Conservation (phyloP, 2,329 filamentous ascomycete genomes). For the Phialophora expanda region DNA sequence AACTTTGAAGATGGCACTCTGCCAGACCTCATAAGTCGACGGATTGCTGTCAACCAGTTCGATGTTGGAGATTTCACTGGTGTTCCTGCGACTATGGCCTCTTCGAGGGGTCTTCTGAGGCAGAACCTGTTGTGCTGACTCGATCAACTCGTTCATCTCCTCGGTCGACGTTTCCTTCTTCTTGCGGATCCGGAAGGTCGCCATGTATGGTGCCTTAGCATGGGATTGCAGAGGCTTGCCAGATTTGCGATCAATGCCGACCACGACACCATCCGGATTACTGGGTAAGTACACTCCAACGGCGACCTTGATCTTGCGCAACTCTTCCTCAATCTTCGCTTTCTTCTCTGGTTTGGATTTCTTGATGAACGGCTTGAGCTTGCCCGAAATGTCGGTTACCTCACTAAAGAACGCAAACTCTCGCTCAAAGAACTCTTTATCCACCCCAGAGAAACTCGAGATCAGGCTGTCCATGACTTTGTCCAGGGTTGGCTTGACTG, state of each 20-base stretch:
- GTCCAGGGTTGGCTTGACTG: slow-evolving; percentile 91
- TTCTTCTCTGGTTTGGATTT: slow-evolving; percentile 95
- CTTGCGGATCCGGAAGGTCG: slow-evolving; percentile 95
- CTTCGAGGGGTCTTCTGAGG: slow-evolving; percentile 40
- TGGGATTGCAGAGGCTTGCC: slow-evolving; percentile 97
- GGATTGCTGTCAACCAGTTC: slow-evolving; percentile 35
- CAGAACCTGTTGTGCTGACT: slow-evolving; percentile 48
- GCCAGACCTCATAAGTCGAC: slow-evolving; percentile 87
- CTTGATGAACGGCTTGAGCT: slow-evolving; percentile 91
- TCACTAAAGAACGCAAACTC: slow-evolving; percentile 99
- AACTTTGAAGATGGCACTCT: slow-evolving; percentile 99
- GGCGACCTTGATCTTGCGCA: slow-evolving; percentile 95
- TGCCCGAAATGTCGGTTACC: slow-evolving; percentile 93
- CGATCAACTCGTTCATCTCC: slow-evolving; percentile 59
- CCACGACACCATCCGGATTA: slow-evolving; percentile 95
- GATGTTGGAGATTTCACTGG: slow-evolving; percentile 33
- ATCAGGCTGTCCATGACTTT: slow-evolving; percentile 85
- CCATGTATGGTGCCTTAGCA: slow-evolving; percentile 98
- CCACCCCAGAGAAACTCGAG: slow-evolving; percentile 75
- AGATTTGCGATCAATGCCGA: slow-evolving; percentile 97
- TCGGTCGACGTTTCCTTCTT: slow-evolving; percentile 59
- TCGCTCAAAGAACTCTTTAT: slow-evolving; percentile 85
- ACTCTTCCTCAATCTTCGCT: slow-evolving; percentile 97
- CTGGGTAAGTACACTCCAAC: slow-evolving; percentile 96
- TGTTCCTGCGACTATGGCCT: slow-evolving; percentile 36